Conservation (phyloP, 768 basidiomycete species). For the Termitomyces titanicus region DNA sequence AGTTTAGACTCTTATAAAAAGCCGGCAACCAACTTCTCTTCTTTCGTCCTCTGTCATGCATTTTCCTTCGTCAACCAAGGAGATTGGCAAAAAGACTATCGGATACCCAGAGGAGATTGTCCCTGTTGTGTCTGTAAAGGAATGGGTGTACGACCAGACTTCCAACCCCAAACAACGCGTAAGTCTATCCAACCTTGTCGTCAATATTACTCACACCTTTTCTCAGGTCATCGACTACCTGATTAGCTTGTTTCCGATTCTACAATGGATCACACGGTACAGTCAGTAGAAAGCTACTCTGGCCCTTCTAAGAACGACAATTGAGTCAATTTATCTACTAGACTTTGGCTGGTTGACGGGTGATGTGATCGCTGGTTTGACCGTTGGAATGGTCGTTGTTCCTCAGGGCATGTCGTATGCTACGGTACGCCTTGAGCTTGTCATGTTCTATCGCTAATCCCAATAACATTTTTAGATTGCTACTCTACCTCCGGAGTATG, state of each 20-base stretch:
- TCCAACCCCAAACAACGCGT: conserved; percentile 50
- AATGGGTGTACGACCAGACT: conserved; percentile 44
- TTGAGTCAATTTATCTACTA: conserved; percentile 20
- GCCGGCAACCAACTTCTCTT: background rate
- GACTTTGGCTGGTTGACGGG: conserved; percentile 80
- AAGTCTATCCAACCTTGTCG: conserved; percentile 17
- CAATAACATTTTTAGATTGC: conserved; percentile 54
- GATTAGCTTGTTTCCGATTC: conserved; percentile 74
- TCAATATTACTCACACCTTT: conserved; percentile 2
- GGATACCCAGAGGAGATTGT: conserved; percentile 57
- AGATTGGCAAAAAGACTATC: conserved; percentile 53
- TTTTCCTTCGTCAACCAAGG: conserved; percentile 33
- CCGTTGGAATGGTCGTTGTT: conserved; percentile 93
- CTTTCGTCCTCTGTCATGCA: conserved; percentile 11
- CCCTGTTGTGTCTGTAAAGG: conserved; percentile 54
- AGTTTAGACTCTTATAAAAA: too few relatives aligned
- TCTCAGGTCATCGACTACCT: conserved; percentile 64
- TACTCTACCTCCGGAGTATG: conserved; percentile 81
- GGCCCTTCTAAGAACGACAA: background rate
- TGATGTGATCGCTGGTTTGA: conserved; percentile 87
- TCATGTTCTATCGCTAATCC: background rate
- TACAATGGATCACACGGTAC: conserved; percentile 84
- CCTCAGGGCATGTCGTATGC: conserved; percentile 95
- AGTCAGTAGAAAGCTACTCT: conserved; percentile 42
- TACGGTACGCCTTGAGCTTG: conserved; percentile 35